Evolutionary conservation across 1,284 basidiomycete genomes (phyloP), one percentile per base, ranked within the genome.

Genomic region (Leccinum pachyderme): DNA sequence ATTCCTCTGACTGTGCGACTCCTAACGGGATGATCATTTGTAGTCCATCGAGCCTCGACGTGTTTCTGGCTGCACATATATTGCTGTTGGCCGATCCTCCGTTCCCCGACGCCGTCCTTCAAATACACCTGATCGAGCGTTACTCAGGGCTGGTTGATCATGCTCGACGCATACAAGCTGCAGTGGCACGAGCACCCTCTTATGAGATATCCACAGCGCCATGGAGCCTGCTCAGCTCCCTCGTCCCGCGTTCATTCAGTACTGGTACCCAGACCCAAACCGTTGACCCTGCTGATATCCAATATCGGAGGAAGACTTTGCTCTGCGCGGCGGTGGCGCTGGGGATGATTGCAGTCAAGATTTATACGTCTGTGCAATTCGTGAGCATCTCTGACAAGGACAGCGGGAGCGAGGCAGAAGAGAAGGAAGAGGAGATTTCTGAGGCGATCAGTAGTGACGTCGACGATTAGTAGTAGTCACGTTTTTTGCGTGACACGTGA

Each of bases 41-140:
- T 33, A 89, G 87, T 46, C 78, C 79, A 28, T 81, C 84, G 0
- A 76, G 79, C 6, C 67, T 90, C 6, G 90, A 91, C 57, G 68
- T 86, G 24, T 65, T 82, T 29, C 72, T 91, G 27, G 86, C 89
- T 18, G 79, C 88, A 9, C 84, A 89, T 60, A 75, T 86, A 31
- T 75, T 89, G 33, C 73, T 90, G 22, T 69, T 91, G 6, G 63
- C 77, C 11, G 69, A 77, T 39, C 79, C 85, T 8, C 78, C 81
- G 29, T 84, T 84, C 54, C 83, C 87, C 2, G 84, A 90, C 59
- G 71, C 81, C 5, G 65, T 83, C 11, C 63, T 91, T 8, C 76
- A 79, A 61, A 71, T 75, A 49, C 74, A 88, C 5, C 65, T 90
- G 8, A 66, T 64, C 1, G 76, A 79, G 7, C 77, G 78, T 3